A percentile compares a stretch with the other conserved stretches of the same genome.
Conservation (phyloP, 495 filamentous ascomycete genomes). For the Paragyromitra xinjiangensis region DNA sequence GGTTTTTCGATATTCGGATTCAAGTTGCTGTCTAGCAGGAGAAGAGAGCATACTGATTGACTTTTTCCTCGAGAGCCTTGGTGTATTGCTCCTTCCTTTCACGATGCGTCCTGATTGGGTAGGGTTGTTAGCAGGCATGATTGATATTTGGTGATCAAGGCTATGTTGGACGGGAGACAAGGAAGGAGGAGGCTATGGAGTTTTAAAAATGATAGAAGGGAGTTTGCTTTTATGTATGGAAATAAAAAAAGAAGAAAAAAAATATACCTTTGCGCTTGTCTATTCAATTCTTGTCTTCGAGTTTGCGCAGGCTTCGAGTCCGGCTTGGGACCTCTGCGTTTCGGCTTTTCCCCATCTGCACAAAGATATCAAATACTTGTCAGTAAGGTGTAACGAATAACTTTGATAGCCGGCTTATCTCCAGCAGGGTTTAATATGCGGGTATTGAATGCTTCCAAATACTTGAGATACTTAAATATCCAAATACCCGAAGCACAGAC, state of each 20-base stretch:
- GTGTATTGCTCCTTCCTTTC: conserved; percentile 97
- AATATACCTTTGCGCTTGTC: conserved; percentile 89
- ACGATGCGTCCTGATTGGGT: conserved; percentile 75
- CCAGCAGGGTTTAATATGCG: conserved; percentile 24
- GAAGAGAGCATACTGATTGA: conserved; percentile 68
- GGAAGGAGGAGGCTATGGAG: conserved; percentile 33
- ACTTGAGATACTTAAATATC: conserved; percentile 23
- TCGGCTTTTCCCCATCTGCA: conserved; percentile 83
- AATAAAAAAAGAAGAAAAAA: conserved; percentile 27
- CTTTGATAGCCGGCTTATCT: conserved; percentile 8
- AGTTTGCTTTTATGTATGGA: neutral
- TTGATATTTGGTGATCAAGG: conserved; percentile 12
- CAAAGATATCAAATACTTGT: conserved; percentile 14
- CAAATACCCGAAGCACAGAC: conserved; percentile 27
- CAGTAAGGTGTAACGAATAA: conserved; percentile 31
- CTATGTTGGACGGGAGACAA: conserved; percentile 9
- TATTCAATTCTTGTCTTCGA: conserved; percentile 91
- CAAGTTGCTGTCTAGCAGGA: conserved; percentile 56
- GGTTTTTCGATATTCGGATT: conserved; percentile 62
- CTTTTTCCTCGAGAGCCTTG: conserved; percentile 88
- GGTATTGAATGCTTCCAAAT: conserved; percentile 33
- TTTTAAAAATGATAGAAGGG: neutral
- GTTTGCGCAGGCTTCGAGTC: conserved; percentile 95
- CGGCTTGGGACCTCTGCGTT: conserved; percentile 92
- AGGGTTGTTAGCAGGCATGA: conserved; percentile 25